Base-by-base conservation (phyloP, 768 basidiomycete genomes). In the Phylloporus arenicola region DNA sequence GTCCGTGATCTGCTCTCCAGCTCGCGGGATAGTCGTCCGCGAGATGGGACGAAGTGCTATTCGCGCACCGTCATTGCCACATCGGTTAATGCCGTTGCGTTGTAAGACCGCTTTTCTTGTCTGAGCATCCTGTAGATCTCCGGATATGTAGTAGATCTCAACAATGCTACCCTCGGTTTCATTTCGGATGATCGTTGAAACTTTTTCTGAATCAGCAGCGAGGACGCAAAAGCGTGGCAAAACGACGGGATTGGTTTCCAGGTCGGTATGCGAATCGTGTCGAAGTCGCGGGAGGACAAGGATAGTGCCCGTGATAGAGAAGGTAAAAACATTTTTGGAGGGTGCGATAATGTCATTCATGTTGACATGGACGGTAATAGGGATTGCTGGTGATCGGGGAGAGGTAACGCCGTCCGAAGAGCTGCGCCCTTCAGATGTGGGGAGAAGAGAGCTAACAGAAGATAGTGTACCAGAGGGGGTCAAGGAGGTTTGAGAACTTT, bases 321-420 rank as follows among this genome's bases (percentile, higher is more conserved):
- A 87, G 6, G 75, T 76, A 58, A 91, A 84, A 14, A 71, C 57
- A 51, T 81, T 83, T 66, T 82, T 85, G 25, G 75, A 69, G 9
- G 86, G 80, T 3, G 81, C 78, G 22, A 81, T 72, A 7, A 90
- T 71, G 37, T 90, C 86, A 56, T 87, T 86, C 74, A 90, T 87
- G 60, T 90, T 88, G 52, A 92, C 56, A 62, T 89, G 87, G 9
- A 90, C 67, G 0, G 86, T 87, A 40, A 92, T 74, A 3, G 86
- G 83, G 13, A 74, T 68, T 17, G 75, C 76, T 1, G 87, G 88
- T 11, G 78, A 72, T 27, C 63, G 65, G 45, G 27, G 64, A 25
- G 47, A 44, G 40, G 45, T 37, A 49, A 53, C 45, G 48, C 47
- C 64, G 31, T 68, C 53, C 34, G 74, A 75, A 12, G 72, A 68